Base-by-base conservation (phyloP, 768 basidiomycete genomes). In the Trametes meyenii region DNA sequence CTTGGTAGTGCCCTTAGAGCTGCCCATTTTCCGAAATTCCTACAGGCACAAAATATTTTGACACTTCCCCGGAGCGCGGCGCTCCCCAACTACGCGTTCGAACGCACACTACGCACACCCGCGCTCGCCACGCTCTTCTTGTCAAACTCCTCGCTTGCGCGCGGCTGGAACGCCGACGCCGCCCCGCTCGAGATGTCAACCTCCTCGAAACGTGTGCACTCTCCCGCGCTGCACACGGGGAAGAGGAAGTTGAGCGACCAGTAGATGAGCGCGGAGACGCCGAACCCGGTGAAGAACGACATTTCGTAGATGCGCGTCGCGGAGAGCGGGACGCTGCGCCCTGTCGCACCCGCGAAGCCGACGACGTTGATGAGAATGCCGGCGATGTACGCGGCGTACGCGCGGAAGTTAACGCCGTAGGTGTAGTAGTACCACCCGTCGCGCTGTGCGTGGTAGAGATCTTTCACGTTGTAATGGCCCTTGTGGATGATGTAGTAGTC, bases 251-350 rank as follows among this genome's bases (percentile, higher is more conserved):
- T 89, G 46, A 88, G 78, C 43, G 73, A 29, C 68, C 77, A 82
- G 73, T 94, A 94, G 45, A 88, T 70, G 60, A 89, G 50, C 10
- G 83, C 77, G 1, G 90, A 89, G 44, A 87, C 81, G 33, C 83
- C 85, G 65, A 92, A 89, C 29, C 92, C 92, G n/a, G 88, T 88
- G 75, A 93, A 89, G 81, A 92, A 94, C 13, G 89, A 85, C 77
- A 92, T 81, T 54, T 87, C 76, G 73, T 89, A 91, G 65, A 90
- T 82, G 55, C 84, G 80, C n/a, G 85, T 89, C 1, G 90, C 90
- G 5, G 82, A 83, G 24, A 87, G 69, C 6, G 89, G 85, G 1
- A 92, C 90, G 0, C 69, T 72, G 40, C 77, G 78, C 8, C 88
- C 88, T 33, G 85, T 87, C 17, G 89, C 87, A 54, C 89, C 88